A percentile compares a stretch with the other conserved stretches of the same genome.
phyloP scores from a whole-genome alignment of 192 early-diverging fungal species.

The Geranomyces variabilis region DNA sequence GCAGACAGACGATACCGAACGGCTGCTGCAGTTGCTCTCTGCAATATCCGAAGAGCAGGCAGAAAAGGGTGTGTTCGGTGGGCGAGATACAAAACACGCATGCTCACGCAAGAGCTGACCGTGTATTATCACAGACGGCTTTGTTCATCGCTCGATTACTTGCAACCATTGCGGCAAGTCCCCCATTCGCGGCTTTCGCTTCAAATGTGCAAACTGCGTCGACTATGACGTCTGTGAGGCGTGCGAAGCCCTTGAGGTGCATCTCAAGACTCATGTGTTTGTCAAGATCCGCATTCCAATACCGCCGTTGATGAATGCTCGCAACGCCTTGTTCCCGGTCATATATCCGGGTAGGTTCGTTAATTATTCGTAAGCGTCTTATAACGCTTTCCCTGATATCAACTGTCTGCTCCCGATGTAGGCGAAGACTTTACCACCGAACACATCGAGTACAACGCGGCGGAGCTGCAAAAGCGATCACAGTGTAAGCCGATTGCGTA shows the following conservation, averaged over 20 bases:
- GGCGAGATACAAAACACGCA: neutral
- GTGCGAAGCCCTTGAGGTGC: slow-evolving; percentile 83
- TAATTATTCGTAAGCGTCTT: neutral
- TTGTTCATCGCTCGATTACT: slow-evolving; percentile 80
- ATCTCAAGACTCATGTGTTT: slow-evolving; percentile 81
- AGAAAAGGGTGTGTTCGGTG: slow-evolving; percentile 64
- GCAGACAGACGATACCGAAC: slow-evolving; percentile 59
- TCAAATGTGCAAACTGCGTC: slow-evolving; percentile 93
- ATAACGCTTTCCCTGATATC: neutral
- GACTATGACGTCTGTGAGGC: slow-evolving; percentile 91
- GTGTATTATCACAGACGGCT: slow-evolving; percentile 46
- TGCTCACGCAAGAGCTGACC: neutral
- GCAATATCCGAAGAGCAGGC: slow-evolving; percentile 88
- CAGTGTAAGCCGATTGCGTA: slow-evolving; percentile 67
- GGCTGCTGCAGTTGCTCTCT: slow-evolving; percentile 75
- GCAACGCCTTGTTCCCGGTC: slow-evolving; percentile 68
- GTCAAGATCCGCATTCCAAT: slow-evolving; percentile 90
- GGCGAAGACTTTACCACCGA: slow-evolving; percentile 30
- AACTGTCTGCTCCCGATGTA: neutral
- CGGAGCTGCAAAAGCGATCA: slow-evolving; percentile 57
- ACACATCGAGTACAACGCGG: slow-evolving; percentile 43
- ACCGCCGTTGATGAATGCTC: slow-evolving; percentile 83
- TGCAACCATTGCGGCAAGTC: slow-evolving; percentile 88
- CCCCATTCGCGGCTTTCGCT: slow-evolving; percentile 88
- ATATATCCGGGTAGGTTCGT: slow-evolving; percentile 77